Base-by-base conservation (phyloP, 2,329 filamentous ascomycete genomes). In the Sporothrix pallida region DNA sequence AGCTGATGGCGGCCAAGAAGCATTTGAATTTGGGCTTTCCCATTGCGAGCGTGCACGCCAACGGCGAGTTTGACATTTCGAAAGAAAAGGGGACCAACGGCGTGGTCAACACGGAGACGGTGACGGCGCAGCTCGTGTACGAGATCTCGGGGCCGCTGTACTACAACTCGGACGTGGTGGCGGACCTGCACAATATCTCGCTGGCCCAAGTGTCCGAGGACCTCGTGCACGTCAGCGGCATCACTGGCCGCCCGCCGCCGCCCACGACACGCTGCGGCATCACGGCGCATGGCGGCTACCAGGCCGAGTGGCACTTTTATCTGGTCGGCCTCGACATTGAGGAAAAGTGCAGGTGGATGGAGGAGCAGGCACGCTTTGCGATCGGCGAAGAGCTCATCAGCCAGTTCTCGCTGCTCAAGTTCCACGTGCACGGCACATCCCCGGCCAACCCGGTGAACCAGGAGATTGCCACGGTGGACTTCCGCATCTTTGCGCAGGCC, bases 151-250 rank as follows among this genome's bases (percentile, higher is more conserved):
- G 81, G 0, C 80, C 81, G n/a, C 68, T 81, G 1, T 82, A 83
- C 71, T 72, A 81, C 70, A 81, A 82, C 72, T 81, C 79, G 60
- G 81, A 83, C 70, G 80, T 81, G 8, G 81, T 81, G 69, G 80
- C 79, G 4, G 78, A 80, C 48, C 68, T 82, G 26, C 77, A 81
- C 37, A 72, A 76, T 20, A 78, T 81, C 0, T 75, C 78, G 70
- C 86, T 89, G 76, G 84, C 87, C 74, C 84, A 88, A 74, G 77
- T 80, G 12, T 76, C 76, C 50, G 65, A 77, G 3, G 79, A 82
- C 69, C 31, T 68, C 15, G 78, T 82, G 26, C 78, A 78, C 1
- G 70, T 82, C 10, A 79, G 76, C 75, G 81, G 80, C 13, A 78
- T 82, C 71, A 62, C 60, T 1, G 80, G 78, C 73, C 79, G 79